Base-by-base conservation (phyloP, 768 basidiomycete species). In the Rhizopogon rudus region DNA sequence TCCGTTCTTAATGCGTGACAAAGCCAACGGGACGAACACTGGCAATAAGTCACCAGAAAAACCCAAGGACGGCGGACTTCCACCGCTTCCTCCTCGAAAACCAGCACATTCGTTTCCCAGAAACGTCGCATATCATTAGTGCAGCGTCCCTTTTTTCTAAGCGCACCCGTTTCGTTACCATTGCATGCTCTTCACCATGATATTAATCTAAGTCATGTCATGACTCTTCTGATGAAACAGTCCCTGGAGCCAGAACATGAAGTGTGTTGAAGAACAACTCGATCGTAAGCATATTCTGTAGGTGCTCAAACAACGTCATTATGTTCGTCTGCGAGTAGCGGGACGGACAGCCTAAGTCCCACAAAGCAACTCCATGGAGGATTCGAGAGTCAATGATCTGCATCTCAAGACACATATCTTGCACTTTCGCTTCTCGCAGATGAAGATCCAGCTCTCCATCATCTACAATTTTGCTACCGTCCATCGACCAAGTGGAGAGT, bases 271-370 rank as follows among this genome's bases (percentile, higher is more conserved):
- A 61, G 81, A 81, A 42, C 76, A 80, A 57, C 73, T 88, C n/a
- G 87, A 88, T 66, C 80, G 81, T 60, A 85, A 87, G 64, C 75
- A 88, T 9, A 79, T 89, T 17, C 72, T 89, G 57, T 81, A 84
- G 66, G 83, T 91, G 9, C 74, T 91, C 33, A 87, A 86, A 86
- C 84, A 59, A 82, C 82, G 41, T 73, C 77, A 4, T 70, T 68
- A 16, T 40, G 61, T 14, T 56, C 62, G 1, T 69, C 67, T 12
- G 40, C 10, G 9, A 40, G 53, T 29, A 57, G 46, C 14, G 62
- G 71, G 51, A 59, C 62, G 25, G 64, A 71, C 37, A 74, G 73
- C 51, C 58, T 58, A 31, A 72, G 66, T 39, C 67, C 73, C 13
- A 53, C 62, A 3, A 72, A 70, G 43, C 56, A 54, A 20, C 2